Base-by-base conservation (phyloP, 2,329 filamentous ascomycete genomes). In the Chrysoporthe cubensis region DNA sequence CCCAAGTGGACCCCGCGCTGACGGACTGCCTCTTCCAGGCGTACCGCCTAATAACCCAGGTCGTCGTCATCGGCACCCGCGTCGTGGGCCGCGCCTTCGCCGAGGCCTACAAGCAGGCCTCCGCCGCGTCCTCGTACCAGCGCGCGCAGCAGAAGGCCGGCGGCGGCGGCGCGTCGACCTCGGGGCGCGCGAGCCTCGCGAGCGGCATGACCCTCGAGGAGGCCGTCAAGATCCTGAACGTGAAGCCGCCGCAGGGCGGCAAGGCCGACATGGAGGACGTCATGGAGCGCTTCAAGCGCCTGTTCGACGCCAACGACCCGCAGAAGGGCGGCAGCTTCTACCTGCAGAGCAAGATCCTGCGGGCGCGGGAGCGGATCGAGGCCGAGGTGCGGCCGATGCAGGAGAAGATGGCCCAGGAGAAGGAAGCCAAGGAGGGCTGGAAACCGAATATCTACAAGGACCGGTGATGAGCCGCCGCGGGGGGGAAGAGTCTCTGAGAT, bases 271-370 rank as follows among this genome's bases (percentile, higher is more conserved):
- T 94, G 78, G 92, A 94, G 74, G 86, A 91, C 72, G 89, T 97
- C 66, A 90, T 91, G 80, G 89, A 91, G 73, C 87, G 94, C 65
- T 99, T 98, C 85, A 98, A 98, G 87, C 89, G 91, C 72, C 83
- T 99, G 60, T 99, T 97, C 78, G 96, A 99, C 80, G 83, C 88
- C 74, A 99, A 99, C 82, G 92, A 99, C 72, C 95, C 96, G 13
- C 86, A 96, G 80, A 97, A 97, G 77, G 96, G 96, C 46, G 96
- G 96, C 64, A 97, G 94, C 75, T 99, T 99, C 81, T 99, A 99
- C 80, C 85, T 99, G 61, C 96, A 99, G 82, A 98, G 95, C 85
- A 99, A 99, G 83, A 89, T 99, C 66, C 81, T 98, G 73, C 86
- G 96, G 71, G 96, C 96, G 68, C 88, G 95, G 75, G 95, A 99